Evolutionary conservation across 108 stramenopile genomes (phyloP), one percentile per base, ranked within the genome.

Genomic region (Cyclotella atomus): DNA sequence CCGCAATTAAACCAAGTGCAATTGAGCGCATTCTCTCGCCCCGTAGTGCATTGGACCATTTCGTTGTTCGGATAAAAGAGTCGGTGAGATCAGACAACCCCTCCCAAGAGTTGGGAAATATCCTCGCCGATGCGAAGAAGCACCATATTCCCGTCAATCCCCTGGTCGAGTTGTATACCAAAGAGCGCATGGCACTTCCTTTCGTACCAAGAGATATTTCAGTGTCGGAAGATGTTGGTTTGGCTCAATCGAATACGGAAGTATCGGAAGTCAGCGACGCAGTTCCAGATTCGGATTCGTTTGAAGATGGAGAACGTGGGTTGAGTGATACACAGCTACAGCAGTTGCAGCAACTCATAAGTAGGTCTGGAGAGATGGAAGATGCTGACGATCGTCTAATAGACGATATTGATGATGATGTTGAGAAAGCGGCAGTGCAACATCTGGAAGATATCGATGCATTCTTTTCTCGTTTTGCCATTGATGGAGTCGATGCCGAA

Each of bases 391-490:
- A 52, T 52, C 23, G 24, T 23, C 52, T 10, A 2, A 23, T 24
- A 12, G 56, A 0, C 28, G 1, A 57, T 29, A 12, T 14, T 16
- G 28, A 47, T 2, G 12, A 25, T n/a, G 32, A 10, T 1, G 15
- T 30, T 29, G 46, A 47, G 38, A 21, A 14, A 21, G 21, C 36
- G 43, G 10, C 17, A 1, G 60, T 21, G 20, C 24, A 59, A 16
- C 54, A 71, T 35, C 24, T 62, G 14, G 60, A 52, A 35, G 70
- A 71, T 23, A 56, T 78, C 38, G 79, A 68, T 73, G 68, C 59
- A 29, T 80, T 80, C 53, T 80, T 80, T 30, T 23, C 71, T 17
- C 65, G 64, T 36, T 80, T 80, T 69, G 70, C 71, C 8, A 68
- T 80, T n/a, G 53, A 80, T n/a, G 61, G 14, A 2, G 3, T 19